Conservation (phyloP, 108 stramenopile genomes). For the Nannochloropsis oceanica region DNA sequence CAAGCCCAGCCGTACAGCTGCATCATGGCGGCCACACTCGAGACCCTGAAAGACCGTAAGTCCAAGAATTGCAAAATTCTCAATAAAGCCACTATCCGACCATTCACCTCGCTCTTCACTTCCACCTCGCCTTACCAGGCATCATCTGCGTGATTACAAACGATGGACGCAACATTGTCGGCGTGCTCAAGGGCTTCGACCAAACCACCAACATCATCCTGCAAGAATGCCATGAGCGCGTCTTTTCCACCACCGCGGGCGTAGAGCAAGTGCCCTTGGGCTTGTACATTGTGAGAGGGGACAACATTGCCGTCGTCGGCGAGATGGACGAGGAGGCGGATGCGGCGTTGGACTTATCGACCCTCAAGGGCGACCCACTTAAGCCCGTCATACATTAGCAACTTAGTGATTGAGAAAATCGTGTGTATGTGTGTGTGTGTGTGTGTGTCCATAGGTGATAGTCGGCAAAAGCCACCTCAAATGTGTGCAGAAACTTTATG, state of each 20-base stretch:
- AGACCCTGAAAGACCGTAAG: conserved; percentile 21
- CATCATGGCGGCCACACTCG: conserved; percentile 21
- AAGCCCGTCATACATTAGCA: conserved; percentile 29
- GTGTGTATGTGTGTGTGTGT: not conserved
- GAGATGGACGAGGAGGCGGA: conserved; percentile 35
- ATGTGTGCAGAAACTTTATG: not conserved
- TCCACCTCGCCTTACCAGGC: not conserved
- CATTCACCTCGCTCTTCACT: not conserved
- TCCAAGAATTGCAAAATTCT: not conserved
- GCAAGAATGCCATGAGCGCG: conserved; percentile 42
- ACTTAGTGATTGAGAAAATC: not conserved
- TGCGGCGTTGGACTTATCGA: conserved; percentile 23
- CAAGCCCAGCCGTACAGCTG: not conserved
- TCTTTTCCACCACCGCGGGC: conserved; percentile 35
- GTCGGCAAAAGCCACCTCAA: not conserved
- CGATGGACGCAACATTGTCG: conserved; percentile 42
- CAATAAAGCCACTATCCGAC: not conserved
- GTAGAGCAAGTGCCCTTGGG: conserved; percentile 39
- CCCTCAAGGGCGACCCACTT: conserved; percentile 22
- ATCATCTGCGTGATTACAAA: conserved; percentile 33
- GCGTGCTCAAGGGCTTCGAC: conserved; percentile 32
- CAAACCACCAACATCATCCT: conserved; percentile 42
- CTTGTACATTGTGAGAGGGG: conserved; percentile 41
- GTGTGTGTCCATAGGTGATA: not conserved
- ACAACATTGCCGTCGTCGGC: conserved; percentile 41